phyloP scores from a whole-genome alignment of 768 basidiomycete species.

The Roridomyces roridus region DNA sequence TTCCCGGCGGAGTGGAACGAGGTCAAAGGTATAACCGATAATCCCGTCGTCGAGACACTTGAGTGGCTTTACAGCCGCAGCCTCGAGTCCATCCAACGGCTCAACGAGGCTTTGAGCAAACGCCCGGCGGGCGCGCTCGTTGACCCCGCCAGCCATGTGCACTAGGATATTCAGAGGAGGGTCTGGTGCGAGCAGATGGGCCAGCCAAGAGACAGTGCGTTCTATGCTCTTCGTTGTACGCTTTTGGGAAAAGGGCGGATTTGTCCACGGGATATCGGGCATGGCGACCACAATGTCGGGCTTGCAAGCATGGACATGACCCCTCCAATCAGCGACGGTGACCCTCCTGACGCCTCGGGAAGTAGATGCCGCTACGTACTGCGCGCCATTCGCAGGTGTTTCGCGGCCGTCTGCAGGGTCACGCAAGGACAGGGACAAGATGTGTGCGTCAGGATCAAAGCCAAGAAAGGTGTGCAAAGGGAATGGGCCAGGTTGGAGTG shows the following conservation, averaged over 20 bases:
- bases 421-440: conserved; percentile 66
- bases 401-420: conserved; percentile 69
- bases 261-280: conserved; percentile 70
- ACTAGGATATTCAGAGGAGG: conserved; percentile 61
- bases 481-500: conserved; percentile 53
- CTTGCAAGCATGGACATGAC: conserved; percentile 54
- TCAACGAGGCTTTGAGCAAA: conserved; percentile 69
- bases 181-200: conserved; percentile 50
- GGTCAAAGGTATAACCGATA: conserved; percentile 73
- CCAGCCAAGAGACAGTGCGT: conserved; percentile 69
- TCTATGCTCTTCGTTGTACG: conserved; percentile 79
- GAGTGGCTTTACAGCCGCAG: conserved; percentile 55
- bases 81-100: conserved; percentile 59
- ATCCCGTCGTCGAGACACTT: conserved; percentile 71
- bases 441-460: conserved; percentile 50
- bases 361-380: conserved; percentile 60
- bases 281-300: conserved; percentile 79
- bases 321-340: conserved; percentile 58
- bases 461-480: conserved; percentile 75
- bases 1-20: conserved; percentile 52
- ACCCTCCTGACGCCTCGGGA: conserved; percentile 75
- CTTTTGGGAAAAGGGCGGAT: conserved; percentile 76
- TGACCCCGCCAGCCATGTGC: conserved; percentile 70
- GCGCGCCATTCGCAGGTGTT: conserved; percentile 76
- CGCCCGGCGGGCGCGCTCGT: conserved; percentile 60